Evolutionary conservation across 176 grass and related monocot genomes (phyloP).

Genomic region (Carex cristatella): DNA sequence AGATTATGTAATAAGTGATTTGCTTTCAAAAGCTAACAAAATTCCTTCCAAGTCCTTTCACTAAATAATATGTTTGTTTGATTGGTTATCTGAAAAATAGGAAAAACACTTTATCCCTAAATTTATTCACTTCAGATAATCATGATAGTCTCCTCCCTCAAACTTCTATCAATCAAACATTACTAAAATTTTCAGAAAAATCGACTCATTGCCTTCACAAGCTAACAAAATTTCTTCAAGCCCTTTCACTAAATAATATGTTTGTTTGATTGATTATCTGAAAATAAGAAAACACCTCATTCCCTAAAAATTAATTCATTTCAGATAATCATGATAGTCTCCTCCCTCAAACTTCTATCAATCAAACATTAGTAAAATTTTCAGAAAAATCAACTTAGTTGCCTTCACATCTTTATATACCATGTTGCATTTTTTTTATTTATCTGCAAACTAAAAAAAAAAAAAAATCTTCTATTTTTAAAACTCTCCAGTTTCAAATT

Average conservation of each 20-base stretch:
- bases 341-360: background rate
- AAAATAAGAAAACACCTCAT: background rate
- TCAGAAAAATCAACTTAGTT: background rate
- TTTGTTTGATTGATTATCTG: background rate
- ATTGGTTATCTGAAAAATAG: background rate
- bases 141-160: background rate
- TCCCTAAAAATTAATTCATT: background rate
- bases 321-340: background rate
- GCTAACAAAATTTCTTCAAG: background rate
- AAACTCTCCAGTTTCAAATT: background rate
- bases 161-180: no score
- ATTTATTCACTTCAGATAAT: background rate
- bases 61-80: background rate
- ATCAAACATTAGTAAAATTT: no score
- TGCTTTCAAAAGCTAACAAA: background rate
- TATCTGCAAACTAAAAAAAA: background rate
- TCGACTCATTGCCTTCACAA: background rate
- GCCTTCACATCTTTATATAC: background rate
- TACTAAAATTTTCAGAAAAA: background rate
- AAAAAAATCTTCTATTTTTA: background rate
- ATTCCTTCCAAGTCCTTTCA: background rate
- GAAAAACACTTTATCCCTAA: background rate
- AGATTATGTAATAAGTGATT: background rate
- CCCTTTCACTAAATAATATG: background rate
- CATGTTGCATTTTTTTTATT: background rate